These are phyloP conservation scores for Fusarium sublunatum DNA, from an alignment of 2,329 filamentous ascomycete species.

Conservation along the genomic window DNA sequence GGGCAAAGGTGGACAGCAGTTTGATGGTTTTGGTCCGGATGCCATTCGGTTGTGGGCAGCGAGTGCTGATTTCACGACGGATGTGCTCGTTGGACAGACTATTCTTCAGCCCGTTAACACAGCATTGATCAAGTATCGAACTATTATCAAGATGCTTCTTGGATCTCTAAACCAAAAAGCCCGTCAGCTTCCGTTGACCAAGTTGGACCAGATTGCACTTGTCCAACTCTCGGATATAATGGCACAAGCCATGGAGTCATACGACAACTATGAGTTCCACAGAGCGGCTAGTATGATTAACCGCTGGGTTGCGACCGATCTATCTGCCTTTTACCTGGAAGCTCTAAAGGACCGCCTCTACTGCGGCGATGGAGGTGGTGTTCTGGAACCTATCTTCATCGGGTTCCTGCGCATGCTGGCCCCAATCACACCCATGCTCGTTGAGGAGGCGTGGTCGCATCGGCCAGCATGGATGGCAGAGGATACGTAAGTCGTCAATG, in stretches of 20 bases:
- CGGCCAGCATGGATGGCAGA: slow-evolving; percentile 72
- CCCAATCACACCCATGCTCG: slow-evolving; percentile 83
- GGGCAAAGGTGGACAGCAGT: slow-evolving; percentile 50
- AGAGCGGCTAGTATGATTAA: slow-evolving; percentile 79
- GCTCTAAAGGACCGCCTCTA: slow-evolving; percentile 92
- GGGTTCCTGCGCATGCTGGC: slow-evolving; percentile 82
- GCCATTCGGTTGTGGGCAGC: slow-evolving; percentile 91
- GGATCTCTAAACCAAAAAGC: slow-evolving; percentile 74
- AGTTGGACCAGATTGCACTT: slow-evolving; percentile 79
- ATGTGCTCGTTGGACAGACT: slow-evolving; percentile 83
- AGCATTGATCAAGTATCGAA: slow-evolving; percentile 85
- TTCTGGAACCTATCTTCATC: slow-evolving; percentile 73
- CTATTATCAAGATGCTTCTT: slow-evolving; percentile 89
- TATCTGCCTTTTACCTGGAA: slow-evolving; percentile 96
- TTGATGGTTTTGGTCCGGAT: slow-evolving; percentile 84
- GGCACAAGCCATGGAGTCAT: slow-evolving; percentile 71
- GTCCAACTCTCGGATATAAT: slow-evolving; percentile 77
- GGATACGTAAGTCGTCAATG: slow-evolving; percentile 53
- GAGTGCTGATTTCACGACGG: slow-evolving; percentile 89
- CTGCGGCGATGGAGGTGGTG: slow-evolving; percentile 76
- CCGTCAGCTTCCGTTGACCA: slow-evolving; percentile 63
- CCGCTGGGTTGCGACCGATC: slow-evolving; percentile 81
- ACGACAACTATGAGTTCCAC: slow-evolving; percentile 82
- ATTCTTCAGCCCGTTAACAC: slow-evolving; percentile 82
- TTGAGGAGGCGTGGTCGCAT: slow-evolving; percentile 89